Evolutionary conservation across 2,329 filamentous ascomycete genomes (phyloP).

Genomic region (Thelonectria discophora): DNA sequence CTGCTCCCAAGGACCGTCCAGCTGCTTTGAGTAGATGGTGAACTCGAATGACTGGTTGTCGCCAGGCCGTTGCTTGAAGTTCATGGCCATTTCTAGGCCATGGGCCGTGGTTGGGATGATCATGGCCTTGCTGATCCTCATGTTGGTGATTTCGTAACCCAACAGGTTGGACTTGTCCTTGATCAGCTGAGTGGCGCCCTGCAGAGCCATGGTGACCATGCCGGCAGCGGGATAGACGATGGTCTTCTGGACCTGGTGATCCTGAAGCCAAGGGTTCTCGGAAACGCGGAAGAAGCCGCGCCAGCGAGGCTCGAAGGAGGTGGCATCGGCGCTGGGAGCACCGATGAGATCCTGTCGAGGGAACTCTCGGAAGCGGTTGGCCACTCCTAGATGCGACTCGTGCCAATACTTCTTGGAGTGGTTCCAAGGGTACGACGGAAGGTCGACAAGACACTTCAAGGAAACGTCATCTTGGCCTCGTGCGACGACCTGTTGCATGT

Average conservation of each 20-base stretch:
- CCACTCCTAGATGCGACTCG: constrained; percentile 57
- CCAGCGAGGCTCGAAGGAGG: constrained; percentile 58
- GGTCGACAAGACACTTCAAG: constrained; percentile 51
- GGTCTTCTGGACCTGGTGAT: constrained; percentile 61
- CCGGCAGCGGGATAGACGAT: constrained; percentile 62
- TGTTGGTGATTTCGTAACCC: constrained; percentile 55
- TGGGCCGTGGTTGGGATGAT: constrained; percentile 56
- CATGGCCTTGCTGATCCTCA: constrained; percentile 61
- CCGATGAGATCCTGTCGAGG: constrained; percentile 63
- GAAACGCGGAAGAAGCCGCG: constrained; percentile 57
- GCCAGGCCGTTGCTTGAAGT: constrained; percentile 47
- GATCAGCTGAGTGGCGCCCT: constrained; percentile 55
- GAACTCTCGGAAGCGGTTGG: constrained; percentile 55
- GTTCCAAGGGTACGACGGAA: constrained; percentile 65
- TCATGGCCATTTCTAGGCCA: constrained; percentile 61
- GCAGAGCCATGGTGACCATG: constrained; percentile 59
- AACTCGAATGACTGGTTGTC: constrained; percentile 46
- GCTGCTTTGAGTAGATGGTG: constrained; percentile 56
- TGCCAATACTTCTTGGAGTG: constrained; percentile 63
- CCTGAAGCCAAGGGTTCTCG: constrained; percentile 62
- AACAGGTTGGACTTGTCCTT: constrained; percentile 35
- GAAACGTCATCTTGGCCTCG: constrained; percentile 18
- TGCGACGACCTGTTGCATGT: constrained; percentile 45
- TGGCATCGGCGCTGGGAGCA: constrained; percentile 53
- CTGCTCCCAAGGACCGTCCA: constrained; percentile 53